Evolutionary conservation across 129 eudicot genomes (phyloP).

Genomic region (Silybum marianum): DNA sequence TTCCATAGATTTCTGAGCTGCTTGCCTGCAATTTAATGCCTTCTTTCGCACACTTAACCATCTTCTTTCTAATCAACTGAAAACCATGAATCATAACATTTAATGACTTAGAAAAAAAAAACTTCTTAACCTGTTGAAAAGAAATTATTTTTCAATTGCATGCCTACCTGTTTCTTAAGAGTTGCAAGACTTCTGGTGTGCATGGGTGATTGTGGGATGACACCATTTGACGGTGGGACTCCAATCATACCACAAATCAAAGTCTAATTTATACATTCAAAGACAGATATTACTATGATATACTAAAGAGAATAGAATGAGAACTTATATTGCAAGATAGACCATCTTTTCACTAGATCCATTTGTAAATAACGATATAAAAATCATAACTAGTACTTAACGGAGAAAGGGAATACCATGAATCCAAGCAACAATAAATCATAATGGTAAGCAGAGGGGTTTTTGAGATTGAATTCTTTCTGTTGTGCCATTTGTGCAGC

Average conservation of each 20-base stretch:
- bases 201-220: constrained; percentile 92
- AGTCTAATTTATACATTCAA: constrained; percentile 48
- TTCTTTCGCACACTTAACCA: constrained; percentile 79
- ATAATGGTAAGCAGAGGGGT: constrained; percentile 90
- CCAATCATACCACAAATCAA: constrained; percentile 85
- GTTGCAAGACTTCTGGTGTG: constrained; percentile 84
- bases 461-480: constrained; percentile 84
- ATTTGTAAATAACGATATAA: constrained; percentile 1
- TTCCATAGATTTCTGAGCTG: constrained; percentile 71
- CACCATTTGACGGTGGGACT: constrained; percentile 89
- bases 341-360: background rate
- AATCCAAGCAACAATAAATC: constrained; percentile 81
- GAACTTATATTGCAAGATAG: background rate
- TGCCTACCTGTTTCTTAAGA: constrained; percentile 68
- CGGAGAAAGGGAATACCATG: constrained; percentile 54
- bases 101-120: background rate
- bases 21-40: constrained; percentile 65
- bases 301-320: background rate
- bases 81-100: constrained; percentile 8
- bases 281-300: constrained; percentile 3
- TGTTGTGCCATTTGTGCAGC: constrained; percentile 98
- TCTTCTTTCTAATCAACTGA: constrained; percentile 75
- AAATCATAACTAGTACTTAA: background rate
- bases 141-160: background rate
- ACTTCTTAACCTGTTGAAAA: background rate